Evolutionary conservation across 169 alveolate genomes (phyloP).

Genomic region (Fabrea salina): DNA sequence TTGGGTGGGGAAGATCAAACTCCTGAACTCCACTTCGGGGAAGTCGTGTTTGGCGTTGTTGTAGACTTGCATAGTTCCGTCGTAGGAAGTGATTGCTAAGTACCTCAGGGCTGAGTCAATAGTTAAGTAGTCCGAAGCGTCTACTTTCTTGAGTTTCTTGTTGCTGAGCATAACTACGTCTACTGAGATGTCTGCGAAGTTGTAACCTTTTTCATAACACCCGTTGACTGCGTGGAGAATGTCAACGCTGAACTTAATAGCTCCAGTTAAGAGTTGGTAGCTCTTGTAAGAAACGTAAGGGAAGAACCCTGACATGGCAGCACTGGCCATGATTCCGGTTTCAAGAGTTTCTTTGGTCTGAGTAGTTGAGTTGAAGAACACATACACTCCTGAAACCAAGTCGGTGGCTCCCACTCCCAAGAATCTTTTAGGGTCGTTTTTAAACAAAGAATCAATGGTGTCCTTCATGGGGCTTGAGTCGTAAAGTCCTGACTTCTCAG

Average conservation of each 20-base stretch:
- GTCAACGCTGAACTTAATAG: neutral
- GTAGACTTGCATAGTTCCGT: neutral
- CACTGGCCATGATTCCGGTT: neutral
- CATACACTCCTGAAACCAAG: conserved; percentile 1
- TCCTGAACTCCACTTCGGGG: neutral
- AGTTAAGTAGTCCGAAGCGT: neutral
- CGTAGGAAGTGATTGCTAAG: neutral
- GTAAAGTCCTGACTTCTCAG: neutral
- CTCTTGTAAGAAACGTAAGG: neutral
- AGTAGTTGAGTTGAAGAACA: neutral
- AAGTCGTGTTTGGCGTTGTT: neutral
- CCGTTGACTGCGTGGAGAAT: neutral
- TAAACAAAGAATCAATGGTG: neutral
- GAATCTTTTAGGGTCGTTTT: neutral
- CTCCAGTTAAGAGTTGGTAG: neutral
- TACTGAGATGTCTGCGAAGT: neutral
- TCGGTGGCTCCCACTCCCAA: conserved; percentile 12
- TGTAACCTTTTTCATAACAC: neutral
- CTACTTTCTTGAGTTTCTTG: neutral
- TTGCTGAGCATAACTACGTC: neutral
- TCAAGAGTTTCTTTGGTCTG: neutral
- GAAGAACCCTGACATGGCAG: neutral
- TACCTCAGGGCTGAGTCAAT: neutral
- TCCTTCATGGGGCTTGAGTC: neutral
- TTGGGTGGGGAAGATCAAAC: neutral